Percentiles rank a stretch among this genome's conserved stretches.
Conservation (phyloP, 2,329 filamentous ascomycete genomes). For the Coleophoma cylindrospora region DNA sequence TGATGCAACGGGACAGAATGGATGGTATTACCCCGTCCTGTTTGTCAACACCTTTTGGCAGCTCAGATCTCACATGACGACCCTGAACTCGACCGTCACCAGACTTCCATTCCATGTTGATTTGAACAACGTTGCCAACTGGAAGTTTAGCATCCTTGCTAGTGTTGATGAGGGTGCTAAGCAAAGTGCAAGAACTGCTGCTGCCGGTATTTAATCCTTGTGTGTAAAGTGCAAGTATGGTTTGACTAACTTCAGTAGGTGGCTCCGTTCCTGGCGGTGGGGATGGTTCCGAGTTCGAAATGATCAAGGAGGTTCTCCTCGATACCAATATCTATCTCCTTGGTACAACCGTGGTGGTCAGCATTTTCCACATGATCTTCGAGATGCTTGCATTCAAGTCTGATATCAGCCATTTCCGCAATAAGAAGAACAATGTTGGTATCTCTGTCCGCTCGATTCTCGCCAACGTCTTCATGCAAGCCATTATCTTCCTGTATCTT, state of each 20-base stretch:
- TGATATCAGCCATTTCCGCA: slow-evolving; percentile 96
- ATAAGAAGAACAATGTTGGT: slow-evolving; percentile 99
- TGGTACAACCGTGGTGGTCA: slow-evolving; percentile 77
- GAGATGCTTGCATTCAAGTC: slow-evolving; percentile 96
- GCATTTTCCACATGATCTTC: slow-evolving; percentile 87
- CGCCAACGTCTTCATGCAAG: slow-evolving; percentile 96
- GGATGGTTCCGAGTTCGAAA: slow-evolving; percentile 91
- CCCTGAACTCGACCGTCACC: slow-evolving; percentile 85
- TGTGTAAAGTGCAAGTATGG: not conserved
- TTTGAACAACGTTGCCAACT: slow-evolving; percentile 74
- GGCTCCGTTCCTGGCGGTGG: slow-evolving; percentile 59
- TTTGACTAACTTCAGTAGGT: slow-evolving; percentile 12
- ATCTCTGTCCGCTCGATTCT: slow-evolving; percentile 95
- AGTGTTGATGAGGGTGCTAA: slow-evolving; percentile 85
- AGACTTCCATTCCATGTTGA: slow-evolving; percentile 78
- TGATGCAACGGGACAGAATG: slow-evolving; percentile 79
- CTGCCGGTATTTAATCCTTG: slow-evolving; percentile 50
- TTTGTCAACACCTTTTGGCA: slow-evolving; percentile 99
- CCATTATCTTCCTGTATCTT: slow-evolving; percentile 92
- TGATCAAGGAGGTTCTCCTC: slow-evolving; percentile 92
- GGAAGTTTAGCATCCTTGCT: slow-evolving; percentile 85
- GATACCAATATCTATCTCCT: slow-evolving; percentile 93
- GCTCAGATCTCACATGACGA: slow-evolving; percentile 82
- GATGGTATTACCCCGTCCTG: slow-evolving; percentile 89
- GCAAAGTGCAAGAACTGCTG: slow-evolving; percentile 72